phyloP scores from a whole-genome alignment of 176 grass and related monocot genomes.

The Saccharum spontaneum region DNA sequence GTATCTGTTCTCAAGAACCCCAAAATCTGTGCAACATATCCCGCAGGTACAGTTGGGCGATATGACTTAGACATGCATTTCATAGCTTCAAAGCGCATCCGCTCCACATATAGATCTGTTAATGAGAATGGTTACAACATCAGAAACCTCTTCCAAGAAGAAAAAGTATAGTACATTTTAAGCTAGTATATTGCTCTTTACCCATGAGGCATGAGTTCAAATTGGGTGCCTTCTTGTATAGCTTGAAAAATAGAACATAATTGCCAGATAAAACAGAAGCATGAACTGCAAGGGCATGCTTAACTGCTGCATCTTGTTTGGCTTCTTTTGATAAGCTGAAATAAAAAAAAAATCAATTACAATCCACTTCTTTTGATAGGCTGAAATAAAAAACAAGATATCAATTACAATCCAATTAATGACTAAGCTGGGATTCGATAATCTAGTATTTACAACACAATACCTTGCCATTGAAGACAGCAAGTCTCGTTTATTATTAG shows the following conservation, averaged over 20 bases:
- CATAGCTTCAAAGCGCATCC: conserved; percentile 84
- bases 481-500: conserved; percentile 83
- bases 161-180: conserved; percentile 30
- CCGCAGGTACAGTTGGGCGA: conserved; percentile 64
- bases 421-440: conserved; percentile 3
- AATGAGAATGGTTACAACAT: conserved; percentile 29
- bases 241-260: conserved; percentile 87
- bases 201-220: conserved; percentile 91
- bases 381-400: conserved; percentile 42
- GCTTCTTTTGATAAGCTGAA: conserved; percentile 81
- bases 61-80: conserved; percentile 92
- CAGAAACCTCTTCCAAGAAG: conserved; percentile 8
- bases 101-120: conserved; percentile 85
- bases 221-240: conserved; percentile 87
- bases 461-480: conserved; percentile 91
- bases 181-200: conserved; percentile 43
- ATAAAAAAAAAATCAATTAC: conserved; percentile 14
- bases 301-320: conserved; percentile 77
- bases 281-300: conserved; percentile 89
- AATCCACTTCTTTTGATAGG: conserved; percentile 57
- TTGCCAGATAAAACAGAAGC: conserved; percentile 88
- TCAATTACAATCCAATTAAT: conserved; percentile 10
- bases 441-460: conserved; percentile 11
- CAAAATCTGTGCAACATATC: conserved; percentile 71
- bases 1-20: conserved; percentile 53